Evolutionary conservation across 306 rosid species (phyloP).

Genomic region (Corylus americana): DNA sequence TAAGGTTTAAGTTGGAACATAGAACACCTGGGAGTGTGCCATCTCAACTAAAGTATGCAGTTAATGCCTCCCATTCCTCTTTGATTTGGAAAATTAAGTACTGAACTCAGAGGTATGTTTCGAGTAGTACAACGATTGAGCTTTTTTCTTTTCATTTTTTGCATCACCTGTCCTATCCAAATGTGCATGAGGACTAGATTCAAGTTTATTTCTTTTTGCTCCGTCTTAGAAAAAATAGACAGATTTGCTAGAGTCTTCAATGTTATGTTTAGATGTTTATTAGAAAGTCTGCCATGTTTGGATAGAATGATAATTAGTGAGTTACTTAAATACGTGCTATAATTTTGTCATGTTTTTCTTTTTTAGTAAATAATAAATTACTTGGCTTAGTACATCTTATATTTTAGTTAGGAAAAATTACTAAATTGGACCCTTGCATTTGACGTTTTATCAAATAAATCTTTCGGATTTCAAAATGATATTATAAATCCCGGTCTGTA

Average conservation of each 20-base stretch:
- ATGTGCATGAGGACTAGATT: background rate
- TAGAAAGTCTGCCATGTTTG: too few species aligned
- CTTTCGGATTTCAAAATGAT: too few species aligned
- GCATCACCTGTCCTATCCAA: constrained; percentile 10
- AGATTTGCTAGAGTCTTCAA: background rate
- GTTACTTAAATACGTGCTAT: too few species aligned
- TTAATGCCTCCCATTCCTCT: constrained; percentile 62
- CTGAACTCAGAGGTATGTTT: constrained; percentile 41
- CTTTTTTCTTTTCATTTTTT: constrained; percentile 7
- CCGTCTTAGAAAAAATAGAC: background rate
- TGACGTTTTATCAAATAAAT: too few species aligned
- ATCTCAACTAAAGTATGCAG: constrained; percentile 59
- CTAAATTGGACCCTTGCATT: too few species aligned
- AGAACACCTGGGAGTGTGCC: constrained; percentile 36
- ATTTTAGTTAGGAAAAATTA: too few species aligned
- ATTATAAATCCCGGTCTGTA: too few species aligned
- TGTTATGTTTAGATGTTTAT: background rate
- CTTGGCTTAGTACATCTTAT: too few species aligned
- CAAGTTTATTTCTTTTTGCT: background rate
- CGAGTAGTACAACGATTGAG: constrained; percentile 1
- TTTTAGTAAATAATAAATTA: too few species aligned
- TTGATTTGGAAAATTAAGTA: constrained; percentile 73
- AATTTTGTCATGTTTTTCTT: too few species aligned
- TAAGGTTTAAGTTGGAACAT: constrained; percentile 53
- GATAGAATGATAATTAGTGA: too few species aligned